phyloP scores from a whole-genome alignment of 306 rosid genomes.

The Canavalia gladiata region DNA sequence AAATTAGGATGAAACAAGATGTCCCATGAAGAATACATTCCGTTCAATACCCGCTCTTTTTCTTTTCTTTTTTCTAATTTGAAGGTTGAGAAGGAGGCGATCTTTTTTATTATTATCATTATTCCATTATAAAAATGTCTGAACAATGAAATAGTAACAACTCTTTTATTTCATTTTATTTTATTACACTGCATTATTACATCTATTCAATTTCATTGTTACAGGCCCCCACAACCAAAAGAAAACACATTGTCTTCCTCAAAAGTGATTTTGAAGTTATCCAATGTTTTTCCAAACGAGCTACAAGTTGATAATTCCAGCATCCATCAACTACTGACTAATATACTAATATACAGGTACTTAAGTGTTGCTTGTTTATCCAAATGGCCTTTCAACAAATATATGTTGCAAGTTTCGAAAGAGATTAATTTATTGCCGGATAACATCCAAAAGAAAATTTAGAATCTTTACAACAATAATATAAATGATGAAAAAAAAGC shows the following conservation, averaged over 20 bases:
- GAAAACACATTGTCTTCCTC: background rate
- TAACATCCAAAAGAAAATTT: constrained; percentile 13
- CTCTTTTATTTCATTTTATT: too few species aligned
- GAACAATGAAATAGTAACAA: too few species aligned
- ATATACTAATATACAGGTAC: background rate
- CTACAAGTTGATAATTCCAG: background rate
- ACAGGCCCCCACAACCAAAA: too few species aligned
- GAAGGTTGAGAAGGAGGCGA: too few species aligned
- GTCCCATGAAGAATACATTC: too few species aligned
- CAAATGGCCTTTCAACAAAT: constrained; percentile 21
- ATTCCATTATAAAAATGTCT: too few species aligned
- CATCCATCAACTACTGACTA: background rate
- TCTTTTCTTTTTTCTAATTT: too few species aligned
- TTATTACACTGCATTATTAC: too few species aligned
- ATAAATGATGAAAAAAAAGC: constrained; percentile 8
- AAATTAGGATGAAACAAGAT: too few species aligned
- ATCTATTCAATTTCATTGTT: too few species aligned
- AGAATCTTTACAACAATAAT: constrained; percentile 12
- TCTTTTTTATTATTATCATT: too few species aligned
- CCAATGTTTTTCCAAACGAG: background rate
- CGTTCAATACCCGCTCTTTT: too few species aligned
- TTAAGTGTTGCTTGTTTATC: background rate
- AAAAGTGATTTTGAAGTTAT: background rate
- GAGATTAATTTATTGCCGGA: constrained; percentile 9
- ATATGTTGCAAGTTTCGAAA: constrained; percentile 15